Evolutionary conservation across 768 basidiomycete species (phyloP).

Genomic region (Lepiota venenata): DNA sequence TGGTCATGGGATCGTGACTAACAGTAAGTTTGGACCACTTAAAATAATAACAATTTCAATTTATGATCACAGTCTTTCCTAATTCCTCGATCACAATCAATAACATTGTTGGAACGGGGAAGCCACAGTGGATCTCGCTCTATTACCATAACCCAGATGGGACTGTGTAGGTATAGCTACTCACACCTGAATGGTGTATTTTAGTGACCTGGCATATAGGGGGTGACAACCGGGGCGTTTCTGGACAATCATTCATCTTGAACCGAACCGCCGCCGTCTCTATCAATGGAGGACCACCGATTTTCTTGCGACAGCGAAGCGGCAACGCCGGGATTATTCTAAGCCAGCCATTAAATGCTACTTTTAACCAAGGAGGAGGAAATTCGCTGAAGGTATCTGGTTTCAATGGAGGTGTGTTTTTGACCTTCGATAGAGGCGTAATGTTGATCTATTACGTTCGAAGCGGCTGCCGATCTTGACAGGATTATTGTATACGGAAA

Average conservation of each 20-base stretch:
- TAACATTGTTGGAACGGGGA: conserved; percentile 25
- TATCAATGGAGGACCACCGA: conserved; percentile 21
- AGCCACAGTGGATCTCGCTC: conserved; percentile 29
- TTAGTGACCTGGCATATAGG: conserved; percentile 13
- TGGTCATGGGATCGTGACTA: conserved; percentile 1
- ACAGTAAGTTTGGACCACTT: background rate
- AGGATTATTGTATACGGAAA: conserved; percentile 7
- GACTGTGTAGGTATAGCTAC: conserved; percentile 18
- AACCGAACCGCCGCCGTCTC: conserved; percentile 22
- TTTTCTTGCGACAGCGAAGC: conserved; percentile 17
- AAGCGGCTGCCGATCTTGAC: conserved; percentile 3
- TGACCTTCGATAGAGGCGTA: background rate
- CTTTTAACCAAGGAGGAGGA: background rate
- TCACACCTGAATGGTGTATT: background rate
- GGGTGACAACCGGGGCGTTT: conserved; percentile 22
- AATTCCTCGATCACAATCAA: conserved; percentile 24
- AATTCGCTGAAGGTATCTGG: conserved; percentile 1
- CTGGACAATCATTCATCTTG: conserved; percentile 17
- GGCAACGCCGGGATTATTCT: conserved; percentile 23
- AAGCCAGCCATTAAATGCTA: conserved; percentile 25
- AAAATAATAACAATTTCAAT: background rate
- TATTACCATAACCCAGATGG: conserved; percentile 25
- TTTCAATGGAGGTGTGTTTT: conserved; percentile 2
- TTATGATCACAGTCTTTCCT: background rate
- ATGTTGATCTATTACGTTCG: background rate